These are phyloP conservation scores for Verticillium tricorpus DNA, from an alignment of 2,329 filamentous ascomycete genomes.

Conservation along the genomic window DNA sequence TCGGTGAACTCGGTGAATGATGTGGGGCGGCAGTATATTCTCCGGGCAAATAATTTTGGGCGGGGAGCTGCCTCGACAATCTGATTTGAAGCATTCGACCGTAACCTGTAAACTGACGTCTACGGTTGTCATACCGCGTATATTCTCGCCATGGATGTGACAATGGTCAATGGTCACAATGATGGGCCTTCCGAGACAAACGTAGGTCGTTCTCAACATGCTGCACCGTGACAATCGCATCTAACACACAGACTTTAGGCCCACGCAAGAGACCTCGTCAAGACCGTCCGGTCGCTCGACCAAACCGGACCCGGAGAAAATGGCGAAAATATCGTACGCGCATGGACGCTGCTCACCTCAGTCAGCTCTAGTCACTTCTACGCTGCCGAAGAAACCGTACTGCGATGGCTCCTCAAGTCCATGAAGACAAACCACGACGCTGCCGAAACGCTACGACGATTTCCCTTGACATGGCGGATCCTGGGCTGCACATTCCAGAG, in stretches of 20 bases:
- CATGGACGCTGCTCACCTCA: conserved; percentile 45
- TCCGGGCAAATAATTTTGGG: not conserved
- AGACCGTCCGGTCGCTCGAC: conserved; percentile 50
- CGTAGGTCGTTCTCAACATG: conserved; percentile 1
- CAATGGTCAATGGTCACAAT: conserved; percentile 5
- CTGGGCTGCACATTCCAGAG: conserved; percentile 55
- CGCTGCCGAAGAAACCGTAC: conserved; percentile 51
- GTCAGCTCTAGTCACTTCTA: conserved; percentile 38
- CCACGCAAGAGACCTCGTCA: conserved; percentile 36
- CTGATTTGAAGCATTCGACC: not conserved
- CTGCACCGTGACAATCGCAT: not conserved
- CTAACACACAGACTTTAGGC: not conserved
- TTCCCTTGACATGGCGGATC: conserved; percentile 57
- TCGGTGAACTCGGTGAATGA: conserved; percentile 16
- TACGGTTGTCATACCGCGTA: not conserved
- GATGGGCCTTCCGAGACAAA: conserved; percentile 4
- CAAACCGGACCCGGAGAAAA: conserved; percentile 39
- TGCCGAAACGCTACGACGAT: conserved; percentile 50
- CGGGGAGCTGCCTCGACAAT: conserved; percentile 7
- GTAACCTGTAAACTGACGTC: not conserved
- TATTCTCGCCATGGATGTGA: conserved; percentile 8
- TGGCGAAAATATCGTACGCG: conserved; percentile 40
- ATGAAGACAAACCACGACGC: conserved; percentile 42
- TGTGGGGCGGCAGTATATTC: conserved; percentile 36
- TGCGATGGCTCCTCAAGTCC: conserved; percentile 60